Evolutionary conservation across 306 rosid species (phyloP).

Genomic region (Albizia julibrissin): DNA sequence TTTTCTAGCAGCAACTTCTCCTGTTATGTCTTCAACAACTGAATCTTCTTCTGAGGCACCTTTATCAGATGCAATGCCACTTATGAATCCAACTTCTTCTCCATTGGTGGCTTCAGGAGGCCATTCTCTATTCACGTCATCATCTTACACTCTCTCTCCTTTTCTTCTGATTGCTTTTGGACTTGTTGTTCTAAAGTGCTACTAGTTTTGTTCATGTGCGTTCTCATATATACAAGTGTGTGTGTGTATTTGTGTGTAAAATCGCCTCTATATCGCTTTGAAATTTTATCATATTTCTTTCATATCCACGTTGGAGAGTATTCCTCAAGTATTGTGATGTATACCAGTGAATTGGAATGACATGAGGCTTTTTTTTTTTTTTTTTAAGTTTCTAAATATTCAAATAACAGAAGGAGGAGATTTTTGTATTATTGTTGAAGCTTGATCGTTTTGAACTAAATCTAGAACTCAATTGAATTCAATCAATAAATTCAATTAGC

Average conservation of each 20-base stretch:
- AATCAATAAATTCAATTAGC: neutral
- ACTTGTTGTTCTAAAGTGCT: neutral
- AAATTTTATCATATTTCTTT: conserved; percentile 8
- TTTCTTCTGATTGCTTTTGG: neutral
- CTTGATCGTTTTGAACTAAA: neutral
- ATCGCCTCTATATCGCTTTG: neutral
- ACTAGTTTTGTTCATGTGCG: neutral
- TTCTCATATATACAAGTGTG: neutral
- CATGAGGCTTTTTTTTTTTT: conserved; percentile 27
- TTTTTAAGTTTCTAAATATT: neutral
- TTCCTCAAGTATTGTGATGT: conserved; percentile 27
- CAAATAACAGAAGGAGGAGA: neutral
- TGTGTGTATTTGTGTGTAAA: neutral
- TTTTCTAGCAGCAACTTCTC: conserved; percentile 43
- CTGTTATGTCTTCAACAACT: conserved; percentile 36
- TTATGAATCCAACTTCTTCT: conserved; percentile 46
- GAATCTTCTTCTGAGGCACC: neutral
- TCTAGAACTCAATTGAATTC: neutral
- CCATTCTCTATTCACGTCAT: conserved; percentile 63
- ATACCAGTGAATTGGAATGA: neutral
- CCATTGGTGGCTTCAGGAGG: conserved; percentile 51
- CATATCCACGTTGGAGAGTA: conserved; percentile 27
- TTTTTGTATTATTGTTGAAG: neutral
- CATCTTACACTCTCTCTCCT: neutral
- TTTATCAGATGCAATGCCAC: conserved; percentile 38